These are phyloP conservation scores for Pseudogymnoascus sp. DNA, from an alignment of 2,329 filamentous ascomycete genomes.

Conservation along the genomic window DNA sequence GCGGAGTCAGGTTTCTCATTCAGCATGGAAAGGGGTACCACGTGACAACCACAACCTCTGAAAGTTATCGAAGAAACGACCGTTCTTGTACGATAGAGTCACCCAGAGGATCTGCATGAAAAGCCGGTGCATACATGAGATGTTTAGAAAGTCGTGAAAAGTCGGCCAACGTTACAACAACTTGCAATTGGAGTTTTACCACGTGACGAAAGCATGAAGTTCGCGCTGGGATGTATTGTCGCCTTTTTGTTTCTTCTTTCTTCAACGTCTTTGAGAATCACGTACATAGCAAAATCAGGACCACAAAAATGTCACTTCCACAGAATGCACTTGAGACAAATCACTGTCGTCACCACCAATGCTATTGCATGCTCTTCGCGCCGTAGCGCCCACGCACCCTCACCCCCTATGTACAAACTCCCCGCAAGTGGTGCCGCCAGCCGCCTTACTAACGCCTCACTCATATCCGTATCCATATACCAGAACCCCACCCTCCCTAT, in stretches of 20 bases:
- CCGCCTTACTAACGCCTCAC: conserved; percentile 2
- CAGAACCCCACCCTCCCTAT: neutral
- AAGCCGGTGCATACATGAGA: neutral
- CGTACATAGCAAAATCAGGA: neutral
- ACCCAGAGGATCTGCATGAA: neutral
- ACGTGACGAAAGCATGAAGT: neutral
- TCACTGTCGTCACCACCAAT: neutral
- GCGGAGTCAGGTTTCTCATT: neutral
- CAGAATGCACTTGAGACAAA: neutral
- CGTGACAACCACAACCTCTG: neutral
- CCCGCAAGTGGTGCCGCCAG: conserved; percentile 2
- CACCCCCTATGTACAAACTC: neutral
- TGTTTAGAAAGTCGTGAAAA: neutral
- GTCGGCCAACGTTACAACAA: neutral
- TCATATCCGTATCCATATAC: conserved; percentile 7
- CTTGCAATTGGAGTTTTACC: neutral
- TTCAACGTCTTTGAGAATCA: neutral
- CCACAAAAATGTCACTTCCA: neutral
- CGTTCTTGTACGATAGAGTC: neutral
- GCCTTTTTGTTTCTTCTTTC: neutral
- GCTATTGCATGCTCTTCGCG: neutral
- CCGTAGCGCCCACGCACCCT: neutral
- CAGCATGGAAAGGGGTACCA: neutral
- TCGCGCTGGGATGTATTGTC: neutral
- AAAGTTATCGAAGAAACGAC: neutral